Base-by-base conservation (phyloP, 176 grass and related monocot genomes). In the Secale cereale region DNA sequence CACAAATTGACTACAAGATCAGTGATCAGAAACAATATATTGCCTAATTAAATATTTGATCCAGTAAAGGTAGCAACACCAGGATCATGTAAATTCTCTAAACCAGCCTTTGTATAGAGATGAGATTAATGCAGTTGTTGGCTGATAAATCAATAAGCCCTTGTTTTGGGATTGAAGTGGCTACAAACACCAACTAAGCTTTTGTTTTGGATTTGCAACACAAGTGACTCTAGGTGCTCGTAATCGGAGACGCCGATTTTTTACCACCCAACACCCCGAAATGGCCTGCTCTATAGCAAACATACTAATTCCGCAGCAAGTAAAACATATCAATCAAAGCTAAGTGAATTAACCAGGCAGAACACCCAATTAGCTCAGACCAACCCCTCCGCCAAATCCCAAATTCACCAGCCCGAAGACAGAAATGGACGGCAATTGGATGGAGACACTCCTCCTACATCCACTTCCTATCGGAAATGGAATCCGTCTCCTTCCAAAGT, bases 321-420 rank as follows among this genome's bases (percentile, higher is more conserved):
- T 41, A 9, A 7, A 46, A 30, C 27, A 89, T 6, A 87, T 59
- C 46, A 61, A 84, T 81, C 56, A 7, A 9, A 81, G 68, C 63
- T 30, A 69, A 26, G 61, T 36, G 23, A 77, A 85, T 81, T 79
- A 83, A 80, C 59, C 56, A 63, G 65, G 13, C 32, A 85, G 81
- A 70, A 54, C 20, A 59, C 39, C 41, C 29, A 80, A 80, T 39
- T 84, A 81, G 39, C 81, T 64, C 19, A 81, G 76, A 81, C 64
- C 20, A 77, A 70, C 23, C 77, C 16, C 40, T 61, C 30, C 20
- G 74, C 19, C 37, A 0, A 87, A 77, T 71, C 70, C 22, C 16
- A 83, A 79, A 68, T 79, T 79, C 75, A 59, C 20, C 65, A 15
- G 0, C 45, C 70, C 13, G 1, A 54, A 76, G 27, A 33, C 81